phyloP scores from a whole-genome alignment of 2,329 filamentous ascomycete species.

The Sporothrix phasma region DNA sequence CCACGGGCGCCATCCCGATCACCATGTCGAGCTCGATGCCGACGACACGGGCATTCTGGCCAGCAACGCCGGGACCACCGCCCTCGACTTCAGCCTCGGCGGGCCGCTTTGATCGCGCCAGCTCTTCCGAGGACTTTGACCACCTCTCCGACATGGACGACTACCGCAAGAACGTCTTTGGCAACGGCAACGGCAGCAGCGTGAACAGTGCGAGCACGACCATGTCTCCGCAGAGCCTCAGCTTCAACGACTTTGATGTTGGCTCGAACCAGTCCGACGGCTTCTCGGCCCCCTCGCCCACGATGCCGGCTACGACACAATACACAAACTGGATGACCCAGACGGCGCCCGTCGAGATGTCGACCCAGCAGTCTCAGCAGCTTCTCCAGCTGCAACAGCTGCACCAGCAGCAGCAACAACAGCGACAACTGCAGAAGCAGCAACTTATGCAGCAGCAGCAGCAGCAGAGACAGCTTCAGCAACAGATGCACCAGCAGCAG shows the following conservation, averaged over 20 bases:
- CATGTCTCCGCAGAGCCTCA: slow-evolving; percentile 45
- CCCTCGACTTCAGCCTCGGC: slow-evolving; percentile 19
- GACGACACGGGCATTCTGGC: slow-evolving; percentile 18
- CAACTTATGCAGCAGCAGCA: neutral
- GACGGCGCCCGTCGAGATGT: slow-evolving; percentile 30
- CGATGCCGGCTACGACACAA: slow-evolving; percentile 21
- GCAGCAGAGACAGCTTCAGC: neutral
- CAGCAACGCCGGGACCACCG: slow-evolving; percentile 18
- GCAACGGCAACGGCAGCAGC: slow-evolving; percentile 23
- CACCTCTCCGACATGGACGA: slow-evolving; percentile 44
- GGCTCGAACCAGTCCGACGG: slow-evolving; percentile 20
- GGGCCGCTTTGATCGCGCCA: slow-evolving; percentile 38
- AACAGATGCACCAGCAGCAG: too few species aligned
- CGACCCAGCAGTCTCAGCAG: slow-evolving; percentile 23
- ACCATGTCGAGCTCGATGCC: slow-evolving; percentile 8
- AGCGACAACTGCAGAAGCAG: neutral
- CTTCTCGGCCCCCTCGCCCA: slow-evolving; percentile 23
- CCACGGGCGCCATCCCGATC: neutral
- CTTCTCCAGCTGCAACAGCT: slow-evolving; percentile 4
- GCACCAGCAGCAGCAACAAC: neutral
- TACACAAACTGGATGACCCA: slow-evolving; percentile 29
- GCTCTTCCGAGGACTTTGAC: slow-evolving; percentile 45
- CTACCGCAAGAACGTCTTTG: slow-evolving; percentile 41
- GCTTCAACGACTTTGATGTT: slow-evolving; percentile 35
- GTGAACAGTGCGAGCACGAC: slow-evolving; percentile 32